phyloP scores from a whole-genome alignment of 495 filamentous ascomycete genomes.

The Neurospora sp. region DNA sequence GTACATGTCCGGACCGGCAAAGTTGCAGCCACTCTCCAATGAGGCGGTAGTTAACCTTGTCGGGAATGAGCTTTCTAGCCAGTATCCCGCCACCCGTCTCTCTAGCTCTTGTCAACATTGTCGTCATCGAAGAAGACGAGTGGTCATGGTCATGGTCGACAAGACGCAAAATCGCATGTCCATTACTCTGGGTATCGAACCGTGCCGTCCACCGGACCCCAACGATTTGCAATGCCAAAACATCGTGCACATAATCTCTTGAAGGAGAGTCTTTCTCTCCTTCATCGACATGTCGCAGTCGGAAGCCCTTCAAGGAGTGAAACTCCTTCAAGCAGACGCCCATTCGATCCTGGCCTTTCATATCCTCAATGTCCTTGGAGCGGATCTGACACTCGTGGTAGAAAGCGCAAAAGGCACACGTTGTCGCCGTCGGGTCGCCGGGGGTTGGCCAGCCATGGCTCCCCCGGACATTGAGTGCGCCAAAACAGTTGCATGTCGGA shows the following conservation, averaged over 20 bases:
- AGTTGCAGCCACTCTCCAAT: not conserved
- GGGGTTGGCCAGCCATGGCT: not conserved
- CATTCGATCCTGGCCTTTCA: not conserved
- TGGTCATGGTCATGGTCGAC: not conserved
- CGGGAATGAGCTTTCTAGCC: not conserved
- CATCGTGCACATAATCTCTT: not conserved
- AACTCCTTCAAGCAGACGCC: not conserved
- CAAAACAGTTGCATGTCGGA: not conserved
- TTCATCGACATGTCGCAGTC: not conserved
- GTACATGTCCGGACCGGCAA: not conserved
- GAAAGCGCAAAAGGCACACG: not conserved
- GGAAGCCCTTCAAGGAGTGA: not conserved
- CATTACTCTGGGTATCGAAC: not conserved
- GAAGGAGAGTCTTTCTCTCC: not conserved
- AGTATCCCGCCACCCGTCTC: not conserved
- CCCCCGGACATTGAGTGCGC: not conserved
- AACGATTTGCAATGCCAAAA: not conserved
- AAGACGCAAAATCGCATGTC: not conserved
- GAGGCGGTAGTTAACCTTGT: not conserved
- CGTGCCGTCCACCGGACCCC: not conserved
- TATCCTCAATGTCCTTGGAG: not conserved
- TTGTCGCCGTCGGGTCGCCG: not conserved
- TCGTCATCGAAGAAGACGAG: not conserved
- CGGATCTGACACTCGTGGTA: not conserved
- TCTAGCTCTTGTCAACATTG: not conserved